Base-by-base conservation (phyloP, 2,329 filamentous ascomycete species). In the Dichotomopilus funicola region DNA sequence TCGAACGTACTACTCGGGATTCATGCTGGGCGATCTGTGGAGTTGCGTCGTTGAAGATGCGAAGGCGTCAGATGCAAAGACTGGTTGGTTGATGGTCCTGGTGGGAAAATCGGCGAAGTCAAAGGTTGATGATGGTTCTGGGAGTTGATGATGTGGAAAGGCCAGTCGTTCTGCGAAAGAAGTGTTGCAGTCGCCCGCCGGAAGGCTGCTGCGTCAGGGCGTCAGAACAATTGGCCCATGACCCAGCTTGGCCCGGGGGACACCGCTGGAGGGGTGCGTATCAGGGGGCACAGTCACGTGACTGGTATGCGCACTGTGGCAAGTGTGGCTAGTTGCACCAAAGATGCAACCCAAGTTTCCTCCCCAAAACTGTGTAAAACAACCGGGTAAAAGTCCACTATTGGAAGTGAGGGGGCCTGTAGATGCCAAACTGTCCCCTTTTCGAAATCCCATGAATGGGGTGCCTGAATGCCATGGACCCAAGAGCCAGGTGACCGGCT, bases 1-100 rank as follows among this genome's bases (percentile, higher is more conserved):
- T 35, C 34, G 7, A 38, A 53, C 88, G 72, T 85, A 94, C 89
- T 82, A 94, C 89, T 94, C 89, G 72, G 89, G 89, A 81, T 94
- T 94, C 89, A 94, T 94, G 71, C 67, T 89, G 80, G 70, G 69
- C 58, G 61, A 46, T 10, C n/a, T 47, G 19, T 34, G 38, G 11
- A 41, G 37, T 36, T 50, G 40, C 19, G 19, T 27, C 19, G 43
- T 44, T 11, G 45, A 50, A 41, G 51, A 40, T 62, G 54, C 34
- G 44, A 40, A 47, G 42, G 51, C 11, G 59, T 53, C 34, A 43
- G 49, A 36, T 36, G 42, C 41, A 55, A 38, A 35, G 10, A 54
- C 51, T 7, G 41, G 37, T 58, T 53, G 12, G 51, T 56, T 42
- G 56, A 53, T 55, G 54, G 19, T 27, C 19, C 49, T 36, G 27